Evolutionary conservation across 2,329 filamentous ascomycete genomes (phyloP).

Genomic region (Colletotrichum destructivum): DNA sequence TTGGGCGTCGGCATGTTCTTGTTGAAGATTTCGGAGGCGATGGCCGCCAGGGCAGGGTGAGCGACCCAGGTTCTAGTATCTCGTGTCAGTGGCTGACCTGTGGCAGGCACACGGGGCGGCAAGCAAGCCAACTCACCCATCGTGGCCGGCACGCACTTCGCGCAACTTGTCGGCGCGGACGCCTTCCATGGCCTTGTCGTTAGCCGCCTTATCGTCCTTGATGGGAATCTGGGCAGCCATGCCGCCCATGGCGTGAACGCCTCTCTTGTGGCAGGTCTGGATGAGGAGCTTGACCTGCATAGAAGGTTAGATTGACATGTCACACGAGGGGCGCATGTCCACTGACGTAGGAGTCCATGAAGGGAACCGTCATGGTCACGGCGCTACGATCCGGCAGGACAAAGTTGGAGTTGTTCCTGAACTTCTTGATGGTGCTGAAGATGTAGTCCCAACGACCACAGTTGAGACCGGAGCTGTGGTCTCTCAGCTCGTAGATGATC

Average conservation of each 20-base stretch:
- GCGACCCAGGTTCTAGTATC: slow-evolving; percentile 85
- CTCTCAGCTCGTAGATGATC: slow-evolving; percentile 99
- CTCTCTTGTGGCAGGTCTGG: slow-evolving; percentile 96
- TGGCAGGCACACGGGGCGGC: neutral
- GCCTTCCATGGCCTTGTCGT: slow-evolving; percentile 93
- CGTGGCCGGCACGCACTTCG: slow-evolving; percentile 94
- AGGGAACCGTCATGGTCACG: slow-evolving; percentile 98
- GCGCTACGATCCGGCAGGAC: slow-evolving; percentile 91
- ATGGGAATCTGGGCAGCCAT: slow-evolving; percentile 99
- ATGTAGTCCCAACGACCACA: slow-evolving; percentile 99
- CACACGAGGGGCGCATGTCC: neutral
- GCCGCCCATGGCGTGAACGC: slow-evolving; percentile 98
- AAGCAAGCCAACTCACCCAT: slow-evolving; percentile 64
- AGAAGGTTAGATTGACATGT: slow-evolving; percentile 15
- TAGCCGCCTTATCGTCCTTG: slow-evolving; percentile 92
- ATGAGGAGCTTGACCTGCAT: slow-evolving; percentile 86
- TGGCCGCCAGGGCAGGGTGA: slow-evolving; percentile 90
- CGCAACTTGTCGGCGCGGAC: slow-evolving; percentile 97
- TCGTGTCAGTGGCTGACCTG: slow-evolving; percentile 51
- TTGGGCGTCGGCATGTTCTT: slow-evolving; percentile 99
- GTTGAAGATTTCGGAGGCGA: slow-evolving; percentile 96
- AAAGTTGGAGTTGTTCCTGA: slow-evolving; percentile 94
- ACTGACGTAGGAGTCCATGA: slow-evolving; percentile 91
- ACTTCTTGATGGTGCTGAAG: slow-evolving; percentile 99
- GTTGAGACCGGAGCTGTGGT: slow-evolving; percentile 96